Percentiles rank a stretch among this genome's conserved stretches.
These are phyloP conservation scores for Metschnikowia cubensis DNA, from an alignment of 805 yeast genomes.

Conservation along the genomic window DNA sequence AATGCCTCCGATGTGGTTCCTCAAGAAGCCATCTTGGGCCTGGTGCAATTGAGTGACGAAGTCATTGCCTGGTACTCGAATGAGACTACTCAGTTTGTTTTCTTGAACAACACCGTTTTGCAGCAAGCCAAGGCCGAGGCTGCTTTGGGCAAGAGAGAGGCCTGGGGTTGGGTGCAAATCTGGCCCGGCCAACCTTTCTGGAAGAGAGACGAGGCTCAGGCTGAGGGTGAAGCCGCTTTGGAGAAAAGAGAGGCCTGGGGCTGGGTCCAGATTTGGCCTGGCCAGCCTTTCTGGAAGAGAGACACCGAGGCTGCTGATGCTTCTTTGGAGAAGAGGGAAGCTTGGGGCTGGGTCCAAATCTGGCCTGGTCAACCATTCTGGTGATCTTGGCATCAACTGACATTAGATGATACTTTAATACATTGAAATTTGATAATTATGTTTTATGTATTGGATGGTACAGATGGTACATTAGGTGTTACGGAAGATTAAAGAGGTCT, in stretches of 20 bases:
- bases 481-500: no score
- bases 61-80: slow-evolving; percentile 12
- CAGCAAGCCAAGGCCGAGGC: slow-evolving; percentile 12
- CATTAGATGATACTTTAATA: no score
- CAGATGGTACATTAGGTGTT: no score
- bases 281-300: slow-evolving; percentile 12
- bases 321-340: neutral
- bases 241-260: neutral
- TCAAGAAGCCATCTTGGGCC: slow-evolving; percentile 14
- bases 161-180: slow-evolving; percentile 13
- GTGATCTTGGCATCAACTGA: neutral
- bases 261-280: slow-evolving; percentile 1
- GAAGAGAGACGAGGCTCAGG: slow-evolving; percentile 11
- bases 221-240: slow-evolving; percentile 2
- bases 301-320: slow-evolving; percentile 14
- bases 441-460: no score
- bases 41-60: slow-evolving; percentile 11
- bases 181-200: slow-evolving; percentile 13
- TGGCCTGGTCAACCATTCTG: slow-evolving; percentile 12
- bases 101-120: slow-evolving; percentile 17
- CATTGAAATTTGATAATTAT: no score
- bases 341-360: slow-evolving; percentile 11
- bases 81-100: slow-evolving; percentile 11
- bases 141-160: slow-evolving; percentile 16
- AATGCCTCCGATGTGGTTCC: slow-evolving; percentile 8